Conservation (phyloP, 768 basidiomycete species). For the Amanita inopinata region DNA sequence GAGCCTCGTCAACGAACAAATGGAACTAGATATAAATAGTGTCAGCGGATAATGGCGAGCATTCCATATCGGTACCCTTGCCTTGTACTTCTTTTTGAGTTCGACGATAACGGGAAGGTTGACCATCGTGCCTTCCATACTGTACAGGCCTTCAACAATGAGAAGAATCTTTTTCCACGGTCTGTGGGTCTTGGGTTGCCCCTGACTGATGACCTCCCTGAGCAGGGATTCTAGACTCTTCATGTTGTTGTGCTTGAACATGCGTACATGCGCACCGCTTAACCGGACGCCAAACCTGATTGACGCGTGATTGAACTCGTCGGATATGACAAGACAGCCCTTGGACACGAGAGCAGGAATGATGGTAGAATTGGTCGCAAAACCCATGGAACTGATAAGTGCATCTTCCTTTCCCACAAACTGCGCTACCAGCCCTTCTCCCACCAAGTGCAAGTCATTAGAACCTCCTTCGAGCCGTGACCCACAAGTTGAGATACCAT, state of each 20-base stretch:
- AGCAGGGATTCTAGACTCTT: constrained; percentile 67
- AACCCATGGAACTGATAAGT: constrained; percentile 91
- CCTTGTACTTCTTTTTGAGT: constrained; percentile 94
- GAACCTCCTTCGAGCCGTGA: constrained; percentile 79
- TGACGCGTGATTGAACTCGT: constrained; percentile 93
- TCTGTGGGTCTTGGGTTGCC: constrained; percentile 95
- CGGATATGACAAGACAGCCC: constrained; percentile 91
- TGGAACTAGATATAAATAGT: constrained; percentile 65
- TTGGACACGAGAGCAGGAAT: constrained; percentile 87
- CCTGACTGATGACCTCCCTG: constrained; percentile 90
- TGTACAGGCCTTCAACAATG: constrained; percentile 92
- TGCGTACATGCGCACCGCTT: constrained; percentile 80
- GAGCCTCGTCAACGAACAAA: constrained; percentile 93
- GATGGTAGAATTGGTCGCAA: constrained; percentile 88
- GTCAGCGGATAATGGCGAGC: background rate
- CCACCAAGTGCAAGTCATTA: constrained; percentile 68
- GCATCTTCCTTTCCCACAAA: constrained; percentile 90
- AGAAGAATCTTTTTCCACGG: constrained; percentile 98
- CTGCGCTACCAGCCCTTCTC: constrained; percentile 80
- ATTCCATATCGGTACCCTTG: constrained; percentile 21
- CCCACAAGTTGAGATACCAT: constrained; percentile 74
- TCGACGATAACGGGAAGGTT: constrained; percentile 77
- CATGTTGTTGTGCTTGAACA: constrained; percentile 99
- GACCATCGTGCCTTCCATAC: constrained; percentile 96
- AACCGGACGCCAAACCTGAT: constrained; percentile 89